Base-by-base conservation (phyloP, 2,329 filamentous ascomycete species). In the Calonectria naviculata region DNA sequence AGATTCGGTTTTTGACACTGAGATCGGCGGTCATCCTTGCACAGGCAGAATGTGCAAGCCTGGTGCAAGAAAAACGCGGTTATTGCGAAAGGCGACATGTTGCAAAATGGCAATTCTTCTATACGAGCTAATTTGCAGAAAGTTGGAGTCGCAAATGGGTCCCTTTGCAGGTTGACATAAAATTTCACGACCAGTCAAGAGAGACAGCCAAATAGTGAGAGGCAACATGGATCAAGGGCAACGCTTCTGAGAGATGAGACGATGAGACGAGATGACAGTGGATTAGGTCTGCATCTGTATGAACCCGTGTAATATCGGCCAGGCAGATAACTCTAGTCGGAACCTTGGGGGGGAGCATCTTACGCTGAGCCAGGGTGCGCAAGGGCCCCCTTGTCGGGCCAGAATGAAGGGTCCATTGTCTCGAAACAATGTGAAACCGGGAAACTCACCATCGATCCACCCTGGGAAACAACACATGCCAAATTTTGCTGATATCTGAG, bases 181-280 rank as follows among this genome's bases (percentile, higher is more conserved):
- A 24, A n/a, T n/a, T 38, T 31, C 52, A 49, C 28, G 44, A 28
- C 46, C 13, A 58, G 34, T 58, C 21, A 29, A 29, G 10, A 54
- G 49, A 54, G 28, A 17, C 7, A 15, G 21, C 21, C 34, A 36
- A 8, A 13, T 19, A n/a, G 31, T 17, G 52, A 36, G n/a, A 28
- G 49, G 31, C 21, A 34, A 21, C 21, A 58, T 58, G 13, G 52
- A 13, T 17, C 9, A 36, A 38, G 34, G 52, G 52, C 52, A 38
- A 19, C 19, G 31, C 26, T 58, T 58, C 21, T 36, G n/a, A 26
- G n/a, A 58, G 31, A 36, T n/a, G n/a, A n/a, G n/a, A n/a, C n/a
- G 52, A 58, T 58, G 52, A 58, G 52, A 58, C n/a, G 52, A 58
- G 52, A 58, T 58, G 52, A 38, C 34, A 24, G 52, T 58, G 52